phyloP scores from a whole-genome alignment of 805 yeast genomes.

The Groenewaldozyma tartarivorans region DNA sequence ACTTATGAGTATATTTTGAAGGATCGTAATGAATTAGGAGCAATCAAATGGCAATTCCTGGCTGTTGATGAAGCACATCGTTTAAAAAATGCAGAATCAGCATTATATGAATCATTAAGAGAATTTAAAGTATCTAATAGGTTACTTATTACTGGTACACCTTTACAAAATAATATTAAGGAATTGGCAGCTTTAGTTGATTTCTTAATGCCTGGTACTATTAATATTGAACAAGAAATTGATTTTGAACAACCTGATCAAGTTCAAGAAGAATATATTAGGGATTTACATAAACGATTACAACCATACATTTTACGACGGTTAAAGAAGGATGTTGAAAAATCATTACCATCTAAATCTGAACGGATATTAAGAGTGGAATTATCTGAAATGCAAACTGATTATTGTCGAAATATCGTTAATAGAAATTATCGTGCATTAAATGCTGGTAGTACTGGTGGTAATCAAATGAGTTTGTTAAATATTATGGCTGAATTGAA shows the following conservation, averaged over 20 bases:
- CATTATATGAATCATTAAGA: conserved; percentile 78
- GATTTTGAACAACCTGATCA: conserved; percentile 85
- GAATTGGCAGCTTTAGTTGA: conserved; percentile 93
- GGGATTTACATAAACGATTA: conserved; percentile 71
- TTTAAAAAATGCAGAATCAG: conserved; percentile 81
- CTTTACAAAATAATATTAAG: conserved; percentile 88
- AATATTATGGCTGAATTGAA: conserved; percentile 94
- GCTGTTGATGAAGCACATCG: conserved; percentile 99
- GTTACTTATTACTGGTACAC: conserved; percentile 93
- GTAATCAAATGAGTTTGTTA: conserved; percentile 71
- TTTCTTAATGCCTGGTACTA: conserved; percentile 92
- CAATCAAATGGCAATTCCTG: conserved; percentile 86
- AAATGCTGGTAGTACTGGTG: conserved; percentile 70
- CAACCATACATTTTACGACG: conserved; percentile 91
- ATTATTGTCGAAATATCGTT: conserved; percentile 85
- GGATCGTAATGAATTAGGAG: conserved; percentile 72
- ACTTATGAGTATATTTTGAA: conserved; percentile 95
- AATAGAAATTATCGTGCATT: conserved; percentile 88
- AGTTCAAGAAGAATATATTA: conserved; percentile 81
- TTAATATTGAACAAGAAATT: conserved; percentile 85
- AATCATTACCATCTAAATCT: conserved; percentile 89
- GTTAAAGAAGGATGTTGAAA: conserved; percentile 94
- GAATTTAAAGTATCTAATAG: conserved; percentile 79
- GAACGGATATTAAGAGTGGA: conserved; percentile 94
- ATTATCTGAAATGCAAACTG: conserved; percentile 88